Evolutionary conservation across 148 eudicot species (phyloP), one percentile per base, ranked within the genome.

Genomic region (Nepenthes gracilis): DNA sequence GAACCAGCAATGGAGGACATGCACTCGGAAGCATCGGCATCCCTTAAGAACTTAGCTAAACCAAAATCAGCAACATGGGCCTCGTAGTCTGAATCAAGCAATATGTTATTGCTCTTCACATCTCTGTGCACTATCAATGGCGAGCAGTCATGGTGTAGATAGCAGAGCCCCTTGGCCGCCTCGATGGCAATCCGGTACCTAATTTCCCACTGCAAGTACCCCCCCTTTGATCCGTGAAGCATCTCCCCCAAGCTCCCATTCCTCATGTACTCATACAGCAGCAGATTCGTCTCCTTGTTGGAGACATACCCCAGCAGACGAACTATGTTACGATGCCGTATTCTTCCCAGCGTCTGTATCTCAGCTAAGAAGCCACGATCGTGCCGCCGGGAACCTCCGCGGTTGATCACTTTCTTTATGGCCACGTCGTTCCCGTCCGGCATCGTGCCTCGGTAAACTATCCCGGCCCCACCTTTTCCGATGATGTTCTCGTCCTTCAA

Each of bases 241-340:
- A 77, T 86, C 81, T 93, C 98, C 40, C 98, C 98, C 38, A 93
- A 67, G 69, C 98, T 93, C 61, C 98, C 98, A 53, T 84, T 83
- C 2, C 86, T 66, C 96, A 93, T 93, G 74, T 82, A 93, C 77
- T 93, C 98, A 35, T 93, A 93, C 55, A 93, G 53, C 57, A 93
- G 58, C 71, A 93, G 55, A 36, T 86, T 93, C 0, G 85, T 75
- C 15, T 93, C 99, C 48, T 64, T 79, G 57, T 93, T 93, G 14
- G 87, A 84, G 8, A 88, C 84, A 12, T 79, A 89, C 11, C 99
- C 99, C 9, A 93, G 58, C 55, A 93, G 59, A 33, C 85, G 64
- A 5, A 93, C 99, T 1, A 93, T 89, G 61, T 89, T 64, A 58
- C 96, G 75, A 74, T 93, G 96, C 55, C 83, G 64, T n/a, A 93